phyloP scores from a whole-genome alignment of 371 early-diverging fungal species.

The Mucor circinelloides region DNA sequence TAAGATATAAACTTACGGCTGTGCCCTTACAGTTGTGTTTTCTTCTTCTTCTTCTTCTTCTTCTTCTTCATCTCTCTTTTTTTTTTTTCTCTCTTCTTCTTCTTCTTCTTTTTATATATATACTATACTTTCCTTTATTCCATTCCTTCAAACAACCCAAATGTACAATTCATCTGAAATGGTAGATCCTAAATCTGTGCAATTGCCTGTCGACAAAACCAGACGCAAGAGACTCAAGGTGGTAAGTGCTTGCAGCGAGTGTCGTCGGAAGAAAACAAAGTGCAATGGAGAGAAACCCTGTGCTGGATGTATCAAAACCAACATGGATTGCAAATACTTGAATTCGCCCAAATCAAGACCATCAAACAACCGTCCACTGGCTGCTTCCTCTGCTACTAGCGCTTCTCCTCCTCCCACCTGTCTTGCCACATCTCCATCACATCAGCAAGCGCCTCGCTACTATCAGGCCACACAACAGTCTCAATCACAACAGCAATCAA shows the following conservation, averaged over 20 bases:
- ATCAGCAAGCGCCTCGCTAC: neutral
- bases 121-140: conserved; percentile 3
- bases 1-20: neutral
- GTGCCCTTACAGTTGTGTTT: conserved; percentile 2
- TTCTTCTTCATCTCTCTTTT: conserved; percentile 3
- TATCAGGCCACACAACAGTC: neutral
- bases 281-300: conserved; percentile 69
- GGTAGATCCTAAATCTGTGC: conserved; percentile 6
- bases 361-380: conserved; percentile 10
- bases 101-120: conserved; percentile 5
- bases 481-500: neutral
- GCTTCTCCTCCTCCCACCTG: neutral
- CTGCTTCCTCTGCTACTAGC: neutral
- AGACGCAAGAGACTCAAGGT: conserved; percentile 57
- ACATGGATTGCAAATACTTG: conserved; percentile 42
- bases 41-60: neutral
- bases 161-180: conserved; percentile 7
- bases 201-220: conserved; percentile 34
- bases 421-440: neutral
- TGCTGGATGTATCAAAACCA: conserved; percentile 40
- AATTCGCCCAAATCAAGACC: conserved; percentile 29
- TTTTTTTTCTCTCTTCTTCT: neutral
- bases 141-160: neutral
- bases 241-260: conserved; percentile 64
- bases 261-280: conserved; percentile 65